These are phyloP conservation scores for Gonapodya prolifera DNA, from an alignment of 192 early-diverging fungal species.

Conservation along the genomic window DNA sequence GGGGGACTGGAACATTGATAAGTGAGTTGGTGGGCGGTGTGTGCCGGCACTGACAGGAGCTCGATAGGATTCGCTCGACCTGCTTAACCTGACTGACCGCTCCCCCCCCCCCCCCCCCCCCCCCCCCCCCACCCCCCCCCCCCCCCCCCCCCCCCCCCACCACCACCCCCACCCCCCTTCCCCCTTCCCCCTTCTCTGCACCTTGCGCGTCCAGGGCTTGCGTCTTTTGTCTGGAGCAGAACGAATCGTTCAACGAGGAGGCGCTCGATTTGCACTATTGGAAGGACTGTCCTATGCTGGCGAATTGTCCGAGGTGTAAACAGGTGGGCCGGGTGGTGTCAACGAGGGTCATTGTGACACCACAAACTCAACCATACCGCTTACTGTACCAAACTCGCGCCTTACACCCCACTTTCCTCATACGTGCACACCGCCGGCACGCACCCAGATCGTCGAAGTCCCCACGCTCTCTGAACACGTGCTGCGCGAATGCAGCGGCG, in stretches of 20 bases:
- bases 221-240: slow-evolving; percentile 62
- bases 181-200: not conserved
- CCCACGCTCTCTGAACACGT: not conserved
- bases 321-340: no score
- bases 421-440: no score
- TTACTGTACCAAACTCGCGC: no score
- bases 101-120: no score
- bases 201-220: slow-evolving; percentile 27
- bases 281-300: slow-evolving; percentile 58
- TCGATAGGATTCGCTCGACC: no score
- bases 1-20: not conserved
- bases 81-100: no score
- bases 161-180: not conserved
- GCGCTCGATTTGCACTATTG: slow-evolving; percentile 63
- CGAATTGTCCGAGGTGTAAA: slow-evolving; percentile 54
- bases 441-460: not conserved
- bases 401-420: no score
- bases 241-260: slow-evolving; percentile 50
- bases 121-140: no score
- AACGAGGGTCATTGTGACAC: no score
- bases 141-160: no score
- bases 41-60: no score
- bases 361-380: no score
- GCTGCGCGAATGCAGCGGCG: not conserved
- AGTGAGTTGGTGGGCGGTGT: not conserved